Conservation (phyloP, 176 grass and related monocot species). For the Avena atlantica region DNA sequence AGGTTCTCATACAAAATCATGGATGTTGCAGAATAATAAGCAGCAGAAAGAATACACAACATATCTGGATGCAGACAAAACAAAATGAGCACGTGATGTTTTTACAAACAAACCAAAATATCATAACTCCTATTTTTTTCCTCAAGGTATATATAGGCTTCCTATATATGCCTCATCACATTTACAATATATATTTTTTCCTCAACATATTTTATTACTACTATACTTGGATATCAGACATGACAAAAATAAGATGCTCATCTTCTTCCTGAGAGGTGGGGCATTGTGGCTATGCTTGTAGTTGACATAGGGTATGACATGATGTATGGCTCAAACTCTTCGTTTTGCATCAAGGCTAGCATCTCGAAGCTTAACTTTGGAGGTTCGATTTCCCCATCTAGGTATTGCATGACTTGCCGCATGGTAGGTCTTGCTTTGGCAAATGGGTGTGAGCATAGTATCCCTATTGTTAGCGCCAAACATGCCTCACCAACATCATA, state of each 20-base stretch:
- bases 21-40: not conserved
- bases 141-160: not conserved
- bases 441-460: constrained; percentile 41
- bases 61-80: not conserved
- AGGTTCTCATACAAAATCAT: not conserved
- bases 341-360: constrained; percentile 26
- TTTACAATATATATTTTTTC: not conserved
- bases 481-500: constrained; percentile 15
- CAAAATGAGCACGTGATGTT: not conserved
- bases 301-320: constrained; percentile 12
- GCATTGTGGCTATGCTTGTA: not conserved
- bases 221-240: not conserved
- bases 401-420: constrained; percentile 37
- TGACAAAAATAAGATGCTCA: constrained; percentile 1
- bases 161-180: not conserved
- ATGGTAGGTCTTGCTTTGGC: constrained; percentile 31
- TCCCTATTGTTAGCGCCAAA: constrained; percentile 3
- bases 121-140: too few relatives aligned
- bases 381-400: not conserved
- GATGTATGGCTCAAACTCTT: constrained; percentile 24
- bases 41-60: not conserved
- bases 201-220: too few relatives aligned
- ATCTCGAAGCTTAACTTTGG: not conserved
- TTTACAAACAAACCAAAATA: not conserved
- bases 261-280: not conserved